These are phyloP conservation scores for Globisporangium iwayamae DNA, from an alignment of 352 stramenopile species.

Conservation along the genomic window DNA sequence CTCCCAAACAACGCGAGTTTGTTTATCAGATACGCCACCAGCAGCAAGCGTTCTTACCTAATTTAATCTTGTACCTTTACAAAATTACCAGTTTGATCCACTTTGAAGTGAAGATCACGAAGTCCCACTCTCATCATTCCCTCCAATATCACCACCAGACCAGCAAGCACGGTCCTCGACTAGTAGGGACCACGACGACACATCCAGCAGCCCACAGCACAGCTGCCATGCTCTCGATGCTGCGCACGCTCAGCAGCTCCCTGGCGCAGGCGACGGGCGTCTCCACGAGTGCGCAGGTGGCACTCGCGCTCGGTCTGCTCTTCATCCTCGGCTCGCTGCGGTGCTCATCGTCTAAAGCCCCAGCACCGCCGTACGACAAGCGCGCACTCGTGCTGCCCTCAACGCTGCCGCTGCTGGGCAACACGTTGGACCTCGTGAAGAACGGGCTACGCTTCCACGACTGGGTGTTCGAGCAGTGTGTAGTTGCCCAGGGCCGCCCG, in stretches of 20 bases:
- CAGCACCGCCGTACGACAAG: neutral
- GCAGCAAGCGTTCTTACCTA: too few relatives aligned
- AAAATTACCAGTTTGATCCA: too few relatives aligned
- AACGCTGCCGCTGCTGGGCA: conserved; percentile 28
- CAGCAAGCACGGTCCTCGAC: too few relatives aligned
- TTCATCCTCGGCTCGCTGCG: conserved; percentile 1
- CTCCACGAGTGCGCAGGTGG: neutral
- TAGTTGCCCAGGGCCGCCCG: neutral
- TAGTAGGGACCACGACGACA: too few relatives aligned
- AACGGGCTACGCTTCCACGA: conserved; percentile 14
- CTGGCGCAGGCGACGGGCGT: neutral
- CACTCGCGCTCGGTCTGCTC: conserved; percentile 2
- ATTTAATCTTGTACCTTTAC: too few relatives aligned
- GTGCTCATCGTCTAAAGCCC: neutral
- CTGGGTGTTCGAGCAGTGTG: conserved; percentile 5
- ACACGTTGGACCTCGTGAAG: conserved; percentile 24
- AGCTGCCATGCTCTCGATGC: neutral
- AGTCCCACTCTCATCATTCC: too few relatives aligned
- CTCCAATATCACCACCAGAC: too few relatives aligned
- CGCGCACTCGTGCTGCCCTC: conserved; percentile 1
- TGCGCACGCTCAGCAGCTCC: neutral
- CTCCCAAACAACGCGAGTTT: too few relatives aligned
- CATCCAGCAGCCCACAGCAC: too few relatives aligned
- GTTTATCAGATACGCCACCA: too few relatives aligned
- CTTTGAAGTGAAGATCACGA: too few relatives aligned